Base-by-base conservation (phyloP, 2,329 filamentous ascomycete genomes). In the Aspergillus flavus region DNA sequence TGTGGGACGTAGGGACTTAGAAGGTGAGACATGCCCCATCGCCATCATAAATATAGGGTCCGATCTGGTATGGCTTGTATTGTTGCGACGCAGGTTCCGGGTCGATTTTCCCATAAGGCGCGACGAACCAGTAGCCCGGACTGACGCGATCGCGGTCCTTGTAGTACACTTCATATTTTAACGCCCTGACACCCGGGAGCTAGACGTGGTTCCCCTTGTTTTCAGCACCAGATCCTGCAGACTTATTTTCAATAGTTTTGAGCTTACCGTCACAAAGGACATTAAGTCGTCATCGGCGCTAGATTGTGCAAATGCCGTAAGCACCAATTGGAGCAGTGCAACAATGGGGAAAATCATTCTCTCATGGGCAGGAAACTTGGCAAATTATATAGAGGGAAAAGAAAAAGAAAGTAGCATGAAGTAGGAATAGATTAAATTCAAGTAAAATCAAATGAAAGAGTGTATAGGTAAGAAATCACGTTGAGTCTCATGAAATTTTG, bases 41-140 rank as follows among this genome's bases (percentile, higher is more conserved):
- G 61, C 80, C 80, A 70, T 84, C 82, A 68, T 83, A 84, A 59
- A 84, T 84, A 69, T 84, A 80, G n/a, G 82, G 78, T 5, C 81
- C 81, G 21, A 78, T 75, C 69, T 83, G 81, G 65, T 78, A 72
- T 64, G 79, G 80, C 52, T 79, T 74, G 58, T 69, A 75, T 34
- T 69, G 48, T 14, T 66, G 72, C 10, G 66, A 68, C 12, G 69
- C 64, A 9, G 57, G 26, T 59, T 75, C 73, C 9, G 73, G 71
- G 3, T 63, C 68, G 21, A 74, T 73, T 53, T 70, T 66, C 16
- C 73, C 59, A 68, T 83, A 84, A 1, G 82, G 82, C 32, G 81
- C 79, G 57, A 84, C 75, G 66, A 84, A 84, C 68, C 82, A 80
- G 71, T 83, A 83, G 23, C 82, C 82, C 1, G 81, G 81, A 4